Percentiles rank a stretch among this genome's conserved stretches.
phyloP scores from a whole-genome alignment of 2,329 filamentous ascomycete species.

The Cercospora sp. region DNA sequence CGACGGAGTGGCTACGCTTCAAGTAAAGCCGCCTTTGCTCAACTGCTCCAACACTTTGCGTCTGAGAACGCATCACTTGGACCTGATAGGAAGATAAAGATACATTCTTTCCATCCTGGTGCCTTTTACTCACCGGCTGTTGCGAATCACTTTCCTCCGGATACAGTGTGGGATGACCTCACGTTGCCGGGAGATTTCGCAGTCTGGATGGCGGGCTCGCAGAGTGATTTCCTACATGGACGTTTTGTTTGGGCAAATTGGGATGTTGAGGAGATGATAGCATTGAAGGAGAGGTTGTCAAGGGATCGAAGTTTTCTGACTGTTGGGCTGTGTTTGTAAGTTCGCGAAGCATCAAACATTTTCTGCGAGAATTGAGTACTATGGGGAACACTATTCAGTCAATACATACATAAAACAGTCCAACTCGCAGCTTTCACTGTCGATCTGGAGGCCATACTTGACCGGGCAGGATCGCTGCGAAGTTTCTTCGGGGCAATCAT shows the following conservation, averaged over 20 bases:
- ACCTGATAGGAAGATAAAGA: not conserved
- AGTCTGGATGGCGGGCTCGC: constrained; percentile 43
- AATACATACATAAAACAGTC: no score
- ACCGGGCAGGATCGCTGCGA: not conserved
- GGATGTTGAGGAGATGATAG: constrained; percentile 30
- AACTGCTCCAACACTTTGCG: constrained; percentile 14
- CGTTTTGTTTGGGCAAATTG: constrained; percentile 34
- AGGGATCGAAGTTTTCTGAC: constrained; percentile 26
- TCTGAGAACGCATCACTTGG: not conserved
- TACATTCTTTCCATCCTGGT: constrained; percentile 23
- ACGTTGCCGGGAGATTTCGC: constrained; percentile 33
- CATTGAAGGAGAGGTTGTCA: constrained; percentile 11
- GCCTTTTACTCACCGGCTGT: constrained; percentile 7
- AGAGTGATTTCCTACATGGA: constrained; percentile 45
- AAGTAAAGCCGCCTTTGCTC: constrained; percentile 20
- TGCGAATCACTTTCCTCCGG: constrained; percentile 1
- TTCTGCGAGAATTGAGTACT: no score
- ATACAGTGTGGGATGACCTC: constrained; percentile 23
- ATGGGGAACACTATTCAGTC: no score
- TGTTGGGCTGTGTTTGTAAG: constrained; percentile 21
- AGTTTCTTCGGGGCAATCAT: not conserved
- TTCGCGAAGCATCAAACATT: no score
- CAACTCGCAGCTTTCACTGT: not conserved
- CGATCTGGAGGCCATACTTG: not conserved
- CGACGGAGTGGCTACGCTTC: constrained; percentile 17